Evolutionary conservation across 2,329 filamentous ascomycete genomes (phyloP).

Genomic region (Colletotrichum sp.): DNA sequence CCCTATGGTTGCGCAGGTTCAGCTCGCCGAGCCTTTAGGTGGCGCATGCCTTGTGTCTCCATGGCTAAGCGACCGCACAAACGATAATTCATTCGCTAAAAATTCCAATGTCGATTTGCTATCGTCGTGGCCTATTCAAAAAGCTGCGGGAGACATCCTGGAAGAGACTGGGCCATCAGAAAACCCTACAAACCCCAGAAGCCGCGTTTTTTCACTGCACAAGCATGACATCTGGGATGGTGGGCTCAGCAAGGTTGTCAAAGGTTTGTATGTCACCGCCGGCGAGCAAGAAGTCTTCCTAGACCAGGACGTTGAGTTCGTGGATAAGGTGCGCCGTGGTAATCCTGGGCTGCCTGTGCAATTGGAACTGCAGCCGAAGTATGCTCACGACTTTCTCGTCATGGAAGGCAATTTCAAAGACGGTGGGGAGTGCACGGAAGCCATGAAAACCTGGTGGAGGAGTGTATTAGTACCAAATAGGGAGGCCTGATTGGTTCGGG

Average conservation of each 20-base stretch:
- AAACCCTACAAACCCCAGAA: not conserved
- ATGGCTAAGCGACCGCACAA: not conserved
- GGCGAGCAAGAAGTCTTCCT: not conserved
- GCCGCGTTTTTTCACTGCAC: not conserved
- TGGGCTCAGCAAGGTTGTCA: not conserved
- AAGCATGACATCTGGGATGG: not conserved
- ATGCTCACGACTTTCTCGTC: not conserved
- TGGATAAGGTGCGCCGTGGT: not conserved
- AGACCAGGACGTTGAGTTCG: not conserved
- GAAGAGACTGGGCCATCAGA: not conserved
- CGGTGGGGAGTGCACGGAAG: not conserved
- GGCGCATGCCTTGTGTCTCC: not conserved
- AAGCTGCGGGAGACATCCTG: not conserved
- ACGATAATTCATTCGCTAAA: not conserved
- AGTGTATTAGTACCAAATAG: not conserved
- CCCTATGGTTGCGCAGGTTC: not conserved
- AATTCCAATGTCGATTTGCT: not conserved
- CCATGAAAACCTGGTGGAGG: not conserved
- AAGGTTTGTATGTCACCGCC: not conserved
- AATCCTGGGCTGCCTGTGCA: not conserved
- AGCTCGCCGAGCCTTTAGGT: not conserved
- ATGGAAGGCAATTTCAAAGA: not conserved
- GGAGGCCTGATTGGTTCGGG: not conserved
- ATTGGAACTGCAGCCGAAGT: not conserved
- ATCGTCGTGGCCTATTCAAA: not conserved